Base-by-base conservation (phyloP, 2,329 filamentous ascomycete species). In the Fusarium staphyleae region DNA sequence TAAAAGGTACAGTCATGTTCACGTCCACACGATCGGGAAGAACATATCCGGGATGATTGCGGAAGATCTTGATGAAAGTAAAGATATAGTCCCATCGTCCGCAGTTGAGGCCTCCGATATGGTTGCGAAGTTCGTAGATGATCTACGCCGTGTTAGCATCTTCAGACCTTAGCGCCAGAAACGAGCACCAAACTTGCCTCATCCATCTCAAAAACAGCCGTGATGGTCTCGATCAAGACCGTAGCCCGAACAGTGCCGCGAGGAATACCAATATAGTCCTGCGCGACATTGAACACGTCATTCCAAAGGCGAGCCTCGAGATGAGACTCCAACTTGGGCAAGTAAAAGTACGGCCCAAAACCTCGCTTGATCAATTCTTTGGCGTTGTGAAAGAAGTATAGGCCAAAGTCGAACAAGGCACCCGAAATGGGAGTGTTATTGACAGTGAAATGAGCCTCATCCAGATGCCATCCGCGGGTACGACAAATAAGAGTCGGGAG, bases 41-140 rank as follows among this genome's bases (percentile, higher is more conserved):
- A 51, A 98, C 87, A 72, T 98, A 98, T 78, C 88, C 87, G 68
- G 90, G 82, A 81, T 97, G 93, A 70, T 96, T 87, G 73, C 95
- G 91, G 89, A 98, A 96, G 77, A 96, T 96, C 85, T 99, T 99
- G 82, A 99, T 98, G 72, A 93, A 91, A 75, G 89, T 95, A 84
- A 99, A 99, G 79, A 99, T 98, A 83, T 99, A 99, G 74, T 99
- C 95, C 95, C 95, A 99, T 66, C 95, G 89, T 62, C 95, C 95
- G 77, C 95, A 98, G 86, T 99, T 99, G 70, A 99, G 86, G 39
- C 95, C 95, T 6, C 93, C 89, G 74, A 88, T 93, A 82, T 99
- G 95, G 72, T 98, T 93, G 56, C 95, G 89, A 65, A 99, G 88
- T 81, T 98, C 95, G 77, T 97, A 99, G 78, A 99, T 98, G 77